Base-by-base conservation (phyloP, 495 filamentous ascomycete species). In the Chlorociboria aeruginascens region DNA sequence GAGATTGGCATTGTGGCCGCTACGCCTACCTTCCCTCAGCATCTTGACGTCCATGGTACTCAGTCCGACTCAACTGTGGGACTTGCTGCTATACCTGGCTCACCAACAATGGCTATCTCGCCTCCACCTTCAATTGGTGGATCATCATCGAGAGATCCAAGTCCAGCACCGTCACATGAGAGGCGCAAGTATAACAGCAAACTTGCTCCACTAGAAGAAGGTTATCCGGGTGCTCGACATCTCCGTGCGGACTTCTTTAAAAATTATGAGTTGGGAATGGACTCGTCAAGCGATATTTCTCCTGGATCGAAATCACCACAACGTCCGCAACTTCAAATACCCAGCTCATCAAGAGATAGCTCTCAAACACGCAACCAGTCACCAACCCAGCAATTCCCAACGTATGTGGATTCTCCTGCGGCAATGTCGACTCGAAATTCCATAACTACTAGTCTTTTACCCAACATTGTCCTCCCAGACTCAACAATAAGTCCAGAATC, bases 71-170 rank as follows among this genome's bases (percentile, higher is more conserved):
- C 41, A 14, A 20, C 12, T 33, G 16, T 32, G 16, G 7, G 14
- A 29, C 12, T 30, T 2, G 8, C 30, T 34, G 29, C 42, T 54
- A 14, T 32, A 29, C 51, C 51, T 4, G 43, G 41, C 39, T 64
- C 63, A 32, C 63, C 63, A 20, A 56, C 50, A 8, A 45, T 64
- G 10, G 62, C 63, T 3, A 12, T 62, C 12, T 69, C 70, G 8
- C 72, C 72, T 9, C 61, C 69, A 11, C 55, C 65, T 16, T 71
- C 70, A 2, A 14, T 39, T 39, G 13, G n/a, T 14, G 1, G 13
- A 8, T 14, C 8, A 14, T 16, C 42, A 12, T 56, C 57, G 10
- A 46, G 54, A 33, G 50, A 55, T 40, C 6, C 35, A 0, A 61
- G 58, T 46, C 58, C 58, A 28, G 34, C 32, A 10, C 50, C 52